Percentiles rank a stretch among this genome's conserved stretches.
Conservation (phyloP, 164 flowering plant species). For the Vitis cinerea region DNA sequence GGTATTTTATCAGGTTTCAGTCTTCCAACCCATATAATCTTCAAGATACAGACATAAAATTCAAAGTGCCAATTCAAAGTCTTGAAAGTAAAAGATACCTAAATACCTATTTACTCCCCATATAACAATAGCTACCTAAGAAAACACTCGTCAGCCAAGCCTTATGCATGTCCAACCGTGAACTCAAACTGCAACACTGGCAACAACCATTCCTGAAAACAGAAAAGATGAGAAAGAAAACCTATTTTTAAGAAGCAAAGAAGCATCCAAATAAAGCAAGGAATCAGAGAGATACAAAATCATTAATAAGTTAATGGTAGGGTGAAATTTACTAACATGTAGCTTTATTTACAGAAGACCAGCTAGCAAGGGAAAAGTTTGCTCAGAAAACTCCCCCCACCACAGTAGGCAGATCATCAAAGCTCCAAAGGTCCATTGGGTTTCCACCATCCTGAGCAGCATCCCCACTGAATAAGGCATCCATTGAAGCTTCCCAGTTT, state of each 20-base stretch:
- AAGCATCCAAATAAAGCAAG: neutral
- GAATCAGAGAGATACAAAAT: slow-evolving; percentile 1
- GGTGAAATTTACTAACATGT: slow-evolving; percentile 43
- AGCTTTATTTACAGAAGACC: slow-evolving; percentile 55
- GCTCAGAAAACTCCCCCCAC: slow-evolving; percentile 53
- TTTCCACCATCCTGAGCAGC: slow-evolving; percentile 57
- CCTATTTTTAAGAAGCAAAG: neutral
- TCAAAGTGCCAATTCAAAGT: slow-evolving; percentile 10
- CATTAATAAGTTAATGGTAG: neutral
- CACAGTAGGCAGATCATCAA: slow-evolving; percentile 61
- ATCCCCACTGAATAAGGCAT: slow-evolving; percentile 58
- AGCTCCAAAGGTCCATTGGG: slow-evolving; percentile 76
- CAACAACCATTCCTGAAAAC: slow-evolving; percentile 32
- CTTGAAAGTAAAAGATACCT: slow-evolving; percentile 7
- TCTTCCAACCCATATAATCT: slow-evolving; percentile 22
- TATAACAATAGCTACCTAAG: slow-evolving; percentile 11
- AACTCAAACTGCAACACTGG: slow-evolving; percentile 14
- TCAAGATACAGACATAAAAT: slow-evolving; percentile 6
- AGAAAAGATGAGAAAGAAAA: neutral
- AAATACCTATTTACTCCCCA: slow-evolving; percentile 26
- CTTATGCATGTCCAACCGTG: slow-evolving; percentile 17
- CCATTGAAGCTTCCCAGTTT: slow-evolving; percentile 64
- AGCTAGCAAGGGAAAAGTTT: slow-evolving; percentile 6
- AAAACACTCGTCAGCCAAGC: slow-evolving; percentile 10
- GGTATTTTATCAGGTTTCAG: slow-evolving; percentile 13